Evolutionary conservation across 2,329 filamentous ascomycete genomes (phyloP), one percentile per base, ranked within the genome.

Genomic region (Hypoxylon sp.): DNA sequence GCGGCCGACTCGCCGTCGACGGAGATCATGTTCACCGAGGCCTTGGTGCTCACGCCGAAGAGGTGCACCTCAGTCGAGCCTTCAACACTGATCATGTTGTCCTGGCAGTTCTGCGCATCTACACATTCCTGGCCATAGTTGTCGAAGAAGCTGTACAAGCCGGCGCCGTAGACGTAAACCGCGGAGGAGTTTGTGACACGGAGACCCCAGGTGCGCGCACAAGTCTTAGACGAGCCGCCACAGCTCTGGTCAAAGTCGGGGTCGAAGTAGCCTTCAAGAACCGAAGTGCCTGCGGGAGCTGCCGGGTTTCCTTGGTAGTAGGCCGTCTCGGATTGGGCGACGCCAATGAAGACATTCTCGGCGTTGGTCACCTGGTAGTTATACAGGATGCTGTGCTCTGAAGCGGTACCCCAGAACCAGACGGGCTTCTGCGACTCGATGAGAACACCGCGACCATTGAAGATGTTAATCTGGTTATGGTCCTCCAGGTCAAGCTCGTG

Each of bases 271-370:
- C 76, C 75, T 15, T 81, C 63, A 67, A 88, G 85, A 62, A 79
- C 75, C 0, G 78, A 78, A 74, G 89, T 92, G 33, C 88, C 89
- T 8, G 83, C 80, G 8, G 83, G 81, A 2, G 91, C 84, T 65
- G 89, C 83, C 3, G 92, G 91, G 78, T 94, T 93, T 72, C 89
- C 84, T 77, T 96, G 91, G 82, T 89, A 92, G 80, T 91, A 92
- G 26, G 92, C 90, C 4, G 92, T 97, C 78, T 97, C 94, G 3
- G 90, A 91, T 78, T 97, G 93, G 68, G 96, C 91, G 47, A 91
- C 78, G 9, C 85, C 88, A 83, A 96, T 88, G 79, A 89, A 96
- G 62, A 96, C 82, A 70, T 93, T 89, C 69, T 86, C 81, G 1
- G 92, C 91, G 61, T 88, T 88, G 70, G 83, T 79, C 69, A 97